A percentile compares a stretch with the other conserved stretches of the same genome.
phyloP scores from a whole-genome alignment of 179 eudicot species.

The Heliamphora pulchella region DNA sequence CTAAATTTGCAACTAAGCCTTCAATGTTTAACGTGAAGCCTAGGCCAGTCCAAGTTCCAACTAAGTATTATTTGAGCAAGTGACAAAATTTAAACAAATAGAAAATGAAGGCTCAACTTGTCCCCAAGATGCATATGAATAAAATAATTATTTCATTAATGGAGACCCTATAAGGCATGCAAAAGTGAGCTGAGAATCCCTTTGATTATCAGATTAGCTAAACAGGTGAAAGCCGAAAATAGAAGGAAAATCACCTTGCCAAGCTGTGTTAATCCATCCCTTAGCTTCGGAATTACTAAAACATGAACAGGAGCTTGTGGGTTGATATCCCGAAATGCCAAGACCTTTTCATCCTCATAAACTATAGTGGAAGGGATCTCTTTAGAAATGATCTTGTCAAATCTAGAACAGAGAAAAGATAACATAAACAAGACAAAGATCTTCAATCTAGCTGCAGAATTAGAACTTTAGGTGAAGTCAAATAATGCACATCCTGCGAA shows the following conservation, averaged over 20 bases:
- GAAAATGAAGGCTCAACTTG: not conserved
- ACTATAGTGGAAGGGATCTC: conserved; percentile 80
- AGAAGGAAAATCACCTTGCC: conserved; percentile 41
- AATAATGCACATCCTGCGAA: not conserved
- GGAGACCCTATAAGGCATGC: not conserved
- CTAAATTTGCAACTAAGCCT: too few species aligned
- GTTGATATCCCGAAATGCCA: conserved; percentile 85
- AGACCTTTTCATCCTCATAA: conserved; percentile 82
- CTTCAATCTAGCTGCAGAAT: not conserved
- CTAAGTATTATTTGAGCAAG: not conserved
- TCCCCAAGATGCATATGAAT: not conserved
- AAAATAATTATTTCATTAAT: not conserved
- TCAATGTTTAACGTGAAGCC: not conserved
- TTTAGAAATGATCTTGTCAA: conserved; percentile 86
- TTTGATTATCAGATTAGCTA: not conserved
- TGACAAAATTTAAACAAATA: not conserved
- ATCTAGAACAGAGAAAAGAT: conserved; percentile 34
- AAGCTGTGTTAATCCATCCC: conserved; percentile 65
- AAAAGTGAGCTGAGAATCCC: not conserved
- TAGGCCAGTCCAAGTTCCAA: not conserved
- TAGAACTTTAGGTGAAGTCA: not conserved
- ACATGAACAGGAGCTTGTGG: conserved; percentile 79
- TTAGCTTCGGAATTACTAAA: conserved; percentile 53
- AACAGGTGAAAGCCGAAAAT: not conserved
- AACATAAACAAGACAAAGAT: not conserved